Base-by-base conservation (phyloP, 495 filamentous ascomycete species). In the Xylaria grammica region DNA sequence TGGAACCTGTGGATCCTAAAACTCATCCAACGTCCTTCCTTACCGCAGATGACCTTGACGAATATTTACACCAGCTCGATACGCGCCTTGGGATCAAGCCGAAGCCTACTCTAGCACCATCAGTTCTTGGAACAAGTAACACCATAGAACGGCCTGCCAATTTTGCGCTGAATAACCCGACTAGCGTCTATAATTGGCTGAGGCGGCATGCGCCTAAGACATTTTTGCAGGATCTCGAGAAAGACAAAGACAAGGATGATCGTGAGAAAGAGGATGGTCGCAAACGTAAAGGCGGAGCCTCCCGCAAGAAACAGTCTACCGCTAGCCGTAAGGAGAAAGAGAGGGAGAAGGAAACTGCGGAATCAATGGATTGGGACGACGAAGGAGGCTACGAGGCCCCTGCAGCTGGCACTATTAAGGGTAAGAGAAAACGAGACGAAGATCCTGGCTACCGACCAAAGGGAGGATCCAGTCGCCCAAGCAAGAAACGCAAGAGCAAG, bases 161-260 rank as follows among this genome's bases (percentile, higher is more conserved):
- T 57, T 82, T 87, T 42, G 81, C 85, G 19, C 76, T 92, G 4
- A 85, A 86, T 30, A 97, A 97, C 69, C 92, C 91, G 0, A 88
- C 91, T 40, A 92, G 89, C 27, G 91, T 96, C 1, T 92, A 93
- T 79, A 95, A 94, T 74, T 97, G 94, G 94, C 79, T 97, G 24
- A 86, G 91, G 36, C 86, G 87, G 62, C 86, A 96, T 70, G 90
- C 92, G 60, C 93, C 93, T 0, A 86, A 93, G 62, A 89, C 90
- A 22, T 95, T 94, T 77, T 78, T 96, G 0, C 90, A 94, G 72
- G 91, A 94, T 68, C 89, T 88, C 57, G 92, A 94, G 72, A 70
- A 72, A 44, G 74, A 78, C 19, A 86, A 86, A 9, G 88, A 89
- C 61, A 89, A 89, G 68, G 85, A 86, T 29, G 72, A 72, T 26